Percentiles rank a stretch among this genome's conserved stretches.
These are phyloP conservation scores for Lactifluus volemus DNA, from an alignment of 768 basidiomycete species.

Conservation along the genomic window DNA sequence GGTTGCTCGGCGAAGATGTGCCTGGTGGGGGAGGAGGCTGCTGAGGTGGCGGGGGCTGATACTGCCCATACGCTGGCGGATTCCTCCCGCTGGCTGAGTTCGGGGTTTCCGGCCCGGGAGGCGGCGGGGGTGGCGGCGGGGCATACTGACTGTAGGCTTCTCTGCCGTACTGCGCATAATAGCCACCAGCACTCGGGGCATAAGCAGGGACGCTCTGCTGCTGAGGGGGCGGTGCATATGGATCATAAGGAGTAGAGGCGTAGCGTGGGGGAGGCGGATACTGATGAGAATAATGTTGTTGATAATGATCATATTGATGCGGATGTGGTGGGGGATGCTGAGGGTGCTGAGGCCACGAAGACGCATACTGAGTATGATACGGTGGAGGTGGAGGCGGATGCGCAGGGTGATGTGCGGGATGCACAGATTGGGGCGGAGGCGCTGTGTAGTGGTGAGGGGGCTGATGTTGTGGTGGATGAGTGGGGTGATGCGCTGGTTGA, in stretches of 20 bases:
- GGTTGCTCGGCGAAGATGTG: constrained; percentile 8
- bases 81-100: neutral
- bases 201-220: constrained; percentile 11
- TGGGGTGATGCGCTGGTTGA: constrained; percentile 7
- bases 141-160: constrained; percentile 9
- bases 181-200: neutral
- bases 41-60: constrained; percentile 10
- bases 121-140: constrained; percentile 5
- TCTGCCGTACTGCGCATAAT: constrained; percentile 9
- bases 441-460: constrained; percentile 14
- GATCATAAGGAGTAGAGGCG: constrained; percentile 6
- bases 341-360: constrained; percentile 15
- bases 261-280: constrained; percentile 16
- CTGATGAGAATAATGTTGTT: constrained; percentile 9
- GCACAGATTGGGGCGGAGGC: constrained; percentile 15
- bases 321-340: constrained; percentile 8
- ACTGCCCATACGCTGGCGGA: constrained; percentile 13
- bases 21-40: constrained; percentile 12
- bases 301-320: constrained; percentile 16
- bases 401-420: constrained; percentile 13
- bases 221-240: constrained; percentile 16
- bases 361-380: constrained; percentile 10
- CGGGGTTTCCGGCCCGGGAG: constrained; percentile 9
- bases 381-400: constrained; percentile 14
- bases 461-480: constrained; percentile 14